Conservation (phyloP, 2,329 filamentous ascomycete species). For the Lasiodiplodia hormozganensis region DNA sequence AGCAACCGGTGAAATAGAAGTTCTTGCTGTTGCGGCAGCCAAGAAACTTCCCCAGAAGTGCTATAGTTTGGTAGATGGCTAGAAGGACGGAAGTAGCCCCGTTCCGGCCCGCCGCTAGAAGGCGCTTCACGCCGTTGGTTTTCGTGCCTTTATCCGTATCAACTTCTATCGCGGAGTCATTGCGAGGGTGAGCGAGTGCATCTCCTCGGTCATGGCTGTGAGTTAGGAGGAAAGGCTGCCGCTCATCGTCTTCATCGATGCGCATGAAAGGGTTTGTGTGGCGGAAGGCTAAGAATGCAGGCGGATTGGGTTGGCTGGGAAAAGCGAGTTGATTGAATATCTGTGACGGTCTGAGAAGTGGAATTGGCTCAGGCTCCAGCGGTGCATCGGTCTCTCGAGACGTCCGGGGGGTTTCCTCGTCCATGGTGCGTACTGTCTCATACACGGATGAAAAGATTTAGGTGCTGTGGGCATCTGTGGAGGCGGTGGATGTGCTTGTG, state of each 20-base stretch:
- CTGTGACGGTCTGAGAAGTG: neutral
- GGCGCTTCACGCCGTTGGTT: neutral
- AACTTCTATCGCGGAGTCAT: neutral
- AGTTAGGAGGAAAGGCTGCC: neutral
- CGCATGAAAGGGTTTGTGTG: neutral
- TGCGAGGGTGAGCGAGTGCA: neutral
- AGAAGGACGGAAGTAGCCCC: neutral
- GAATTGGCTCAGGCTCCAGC: neutral
- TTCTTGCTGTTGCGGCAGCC: neutral
- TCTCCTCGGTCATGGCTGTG: neutral
- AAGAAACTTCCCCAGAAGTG: neutral
- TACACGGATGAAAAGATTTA: too few relatives aligned
- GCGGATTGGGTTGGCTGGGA: neutral
- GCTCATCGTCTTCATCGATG: neutral
- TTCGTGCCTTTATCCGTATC: neutral
- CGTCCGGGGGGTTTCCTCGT: neutral
- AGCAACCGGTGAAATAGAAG: neutral
- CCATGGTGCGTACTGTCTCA: neutral
- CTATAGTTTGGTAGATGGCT: neutral
- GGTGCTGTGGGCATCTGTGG: neutral
- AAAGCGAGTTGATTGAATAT: neutral
- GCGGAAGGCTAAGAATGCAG: neutral
- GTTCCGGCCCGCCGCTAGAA: neutral
- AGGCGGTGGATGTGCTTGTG: neutral
- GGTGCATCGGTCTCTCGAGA: neutral